Evolutionary conservation across 768 basidiomycete genomes (phyloP).

Genomic region (Pholiota conissans): DNA sequence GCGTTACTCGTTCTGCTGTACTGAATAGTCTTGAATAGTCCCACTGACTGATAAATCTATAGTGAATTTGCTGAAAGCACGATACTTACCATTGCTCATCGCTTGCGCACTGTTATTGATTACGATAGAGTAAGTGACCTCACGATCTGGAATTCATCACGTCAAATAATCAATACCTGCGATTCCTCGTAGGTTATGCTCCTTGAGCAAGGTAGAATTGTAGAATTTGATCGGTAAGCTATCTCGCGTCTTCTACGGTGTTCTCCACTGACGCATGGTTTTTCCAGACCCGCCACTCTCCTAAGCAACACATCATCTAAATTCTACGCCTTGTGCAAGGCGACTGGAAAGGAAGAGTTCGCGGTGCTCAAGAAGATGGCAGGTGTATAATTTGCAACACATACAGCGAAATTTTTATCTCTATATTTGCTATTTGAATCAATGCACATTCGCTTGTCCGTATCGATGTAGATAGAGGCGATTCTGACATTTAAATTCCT

Average conservation of each 20-base stretch:
- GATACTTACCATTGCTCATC: conserved; percentile 82
- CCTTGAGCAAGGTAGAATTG: conserved; percentile 73
- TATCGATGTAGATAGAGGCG: not conserved
- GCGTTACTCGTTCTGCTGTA: conserved; percentile 23
- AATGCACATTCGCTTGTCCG: not conserved
- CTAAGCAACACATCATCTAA: conserved; percentile 18
- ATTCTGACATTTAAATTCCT: not conserved
- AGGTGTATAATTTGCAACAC: conserved; percentile 27
- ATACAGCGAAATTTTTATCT: not conserved
- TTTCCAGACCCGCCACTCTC: not conserved
- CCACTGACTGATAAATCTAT: not conserved
- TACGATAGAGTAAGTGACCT: conserved; percentile 69
- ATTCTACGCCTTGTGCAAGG: conserved; percentile 20
- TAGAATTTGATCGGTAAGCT: conserved; percentile 61
- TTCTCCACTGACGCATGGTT: not conserved
- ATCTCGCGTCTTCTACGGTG: no score
- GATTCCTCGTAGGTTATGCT: conserved; percentile 56
- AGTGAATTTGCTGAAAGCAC: conserved; percentile 82
- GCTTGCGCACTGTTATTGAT: conserved; percentile 77
- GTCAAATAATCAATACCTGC: not conserved
- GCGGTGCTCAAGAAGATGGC: conserved; percentile 65
- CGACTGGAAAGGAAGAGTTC: conserved; percentile 21
- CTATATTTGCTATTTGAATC: not conserved
- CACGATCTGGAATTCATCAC: not conserved
- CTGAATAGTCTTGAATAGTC: no score